Evolutionary conservation across 495 filamentous ascomycete species (phyloP).

Genomic region (Xylaria nigripes): DNA sequence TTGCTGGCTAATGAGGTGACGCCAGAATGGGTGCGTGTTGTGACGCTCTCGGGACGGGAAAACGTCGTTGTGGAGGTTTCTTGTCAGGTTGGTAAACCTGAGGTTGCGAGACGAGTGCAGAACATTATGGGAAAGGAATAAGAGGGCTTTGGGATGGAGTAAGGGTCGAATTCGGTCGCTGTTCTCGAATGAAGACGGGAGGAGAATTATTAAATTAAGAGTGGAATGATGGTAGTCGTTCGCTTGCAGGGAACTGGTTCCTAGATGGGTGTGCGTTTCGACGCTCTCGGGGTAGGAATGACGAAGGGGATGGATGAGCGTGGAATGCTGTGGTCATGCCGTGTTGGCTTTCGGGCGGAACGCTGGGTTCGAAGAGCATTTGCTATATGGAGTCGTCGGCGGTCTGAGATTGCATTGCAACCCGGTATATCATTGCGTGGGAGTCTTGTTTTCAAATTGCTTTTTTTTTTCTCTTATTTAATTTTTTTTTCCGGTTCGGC

Average conservation of each 20-base stretch:
- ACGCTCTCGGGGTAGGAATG: neutral
- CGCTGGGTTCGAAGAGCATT: neutral
- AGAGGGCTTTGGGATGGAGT: no score
- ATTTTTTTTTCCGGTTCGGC: no score
- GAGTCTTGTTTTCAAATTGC: neutral
- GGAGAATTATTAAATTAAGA: no score
- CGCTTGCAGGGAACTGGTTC: no score
- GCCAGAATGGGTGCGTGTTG: constrained; percentile 53
- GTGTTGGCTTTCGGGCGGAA: no score
- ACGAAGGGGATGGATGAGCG: neutral
- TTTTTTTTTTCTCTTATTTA: neutral
- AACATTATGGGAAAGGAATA: constrained; percentile 24
- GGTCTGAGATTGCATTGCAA: neutral
- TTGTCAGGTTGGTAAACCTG: constrained; percentile 32
- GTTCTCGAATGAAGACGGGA: no score
- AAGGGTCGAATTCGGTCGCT: no score
- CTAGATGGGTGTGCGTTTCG: no score
- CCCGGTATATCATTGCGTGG: neutral
- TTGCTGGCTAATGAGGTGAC: constrained; percentile 51
- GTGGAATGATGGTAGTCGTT: no score
- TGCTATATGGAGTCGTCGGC: neutral
- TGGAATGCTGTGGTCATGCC: no score
- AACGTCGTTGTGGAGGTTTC: constrained; percentile 50
- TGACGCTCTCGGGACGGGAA: constrained; percentile 46
- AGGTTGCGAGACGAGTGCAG: constrained; percentile 38